Percentiles rank a stretch among this genome's conserved stretches.
These are phyloP conservation scores for Achaetomium macrosporum DNA, from an alignment of 2,329 filamentous ascomycete species.

Conservation along the genomic window DNA sequence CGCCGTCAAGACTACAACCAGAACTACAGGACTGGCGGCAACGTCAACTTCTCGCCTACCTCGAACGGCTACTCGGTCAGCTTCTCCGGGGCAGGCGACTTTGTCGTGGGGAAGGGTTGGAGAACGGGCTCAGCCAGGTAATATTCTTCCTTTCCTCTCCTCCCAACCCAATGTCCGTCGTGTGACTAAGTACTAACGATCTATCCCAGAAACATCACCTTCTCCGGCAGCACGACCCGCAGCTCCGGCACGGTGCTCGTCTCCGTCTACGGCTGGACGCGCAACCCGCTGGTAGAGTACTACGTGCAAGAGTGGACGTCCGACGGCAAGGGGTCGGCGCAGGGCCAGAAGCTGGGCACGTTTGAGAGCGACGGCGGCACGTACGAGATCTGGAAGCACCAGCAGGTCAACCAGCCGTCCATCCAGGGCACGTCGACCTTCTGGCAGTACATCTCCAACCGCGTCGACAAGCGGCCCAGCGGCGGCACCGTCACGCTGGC, in stretches of 20 bases:
- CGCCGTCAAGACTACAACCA: conserved; percentile 36
- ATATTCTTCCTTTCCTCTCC: neutral
- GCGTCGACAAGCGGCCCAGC: conserved; percentile 38
- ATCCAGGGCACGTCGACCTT: conserved; percentile 44
- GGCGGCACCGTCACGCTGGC: conserved; percentile 42
- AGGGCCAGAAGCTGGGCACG: conserved; percentile 29
- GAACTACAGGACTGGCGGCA: conserved; percentile 36
- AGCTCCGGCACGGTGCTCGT: conserved; percentile 29
- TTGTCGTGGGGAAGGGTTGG: conserved; percentile 57
- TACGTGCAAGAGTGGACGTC: conserved; percentile 34
- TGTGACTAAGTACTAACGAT: too few relatives aligned
- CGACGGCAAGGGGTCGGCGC: conserved; percentile 27
- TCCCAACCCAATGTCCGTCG: neutral
- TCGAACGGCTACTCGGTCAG: conserved; percentile 36
- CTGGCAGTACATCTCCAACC: conserved; percentile 45
- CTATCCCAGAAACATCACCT: conserved; percentile 27
- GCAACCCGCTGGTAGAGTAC: conserved; percentile 35
- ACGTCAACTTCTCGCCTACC: conserved; percentile 28
- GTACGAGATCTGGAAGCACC: conserved; percentile 33
- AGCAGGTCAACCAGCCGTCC: conserved; percentile 38
- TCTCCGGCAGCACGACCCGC: conserved; percentile 23
- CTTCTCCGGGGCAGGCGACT: conserved; percentile 44
- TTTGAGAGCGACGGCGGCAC: conserved; percentile 30
- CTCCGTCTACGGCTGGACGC: conserved; percentile 35
- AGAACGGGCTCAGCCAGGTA: conserved; percentile 46